These are phyloP conservation scores for Suillus tomentosus DNA, from an alignment of 768 basidiomycete species.

Conservation along the genomic window DNA sequence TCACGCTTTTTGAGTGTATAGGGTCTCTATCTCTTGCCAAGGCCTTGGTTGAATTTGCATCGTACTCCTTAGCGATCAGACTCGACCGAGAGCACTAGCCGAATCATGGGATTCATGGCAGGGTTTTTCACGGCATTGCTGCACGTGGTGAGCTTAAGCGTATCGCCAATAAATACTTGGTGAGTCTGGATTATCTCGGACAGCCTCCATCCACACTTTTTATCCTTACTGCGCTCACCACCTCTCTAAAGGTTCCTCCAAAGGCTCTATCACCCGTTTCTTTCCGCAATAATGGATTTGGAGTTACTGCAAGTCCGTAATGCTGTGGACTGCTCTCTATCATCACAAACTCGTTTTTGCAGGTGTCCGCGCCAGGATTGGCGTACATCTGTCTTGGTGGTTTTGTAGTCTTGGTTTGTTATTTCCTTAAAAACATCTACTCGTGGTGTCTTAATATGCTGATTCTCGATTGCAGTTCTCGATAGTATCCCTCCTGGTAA, in stretches of 20 bases:
- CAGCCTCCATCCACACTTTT: not conserved
- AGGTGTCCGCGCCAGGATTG: constrained; percentile 56
- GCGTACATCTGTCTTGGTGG: constrained; percentile 68
- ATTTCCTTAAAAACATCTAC: not conserved
- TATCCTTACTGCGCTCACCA: not conserved
- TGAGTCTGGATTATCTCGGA: not conserved
- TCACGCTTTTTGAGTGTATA: too few species aligned
- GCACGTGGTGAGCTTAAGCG: not conserved
- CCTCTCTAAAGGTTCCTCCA: not conserved
- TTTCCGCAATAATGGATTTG: constrained; percentile 18
- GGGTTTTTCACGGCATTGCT: not conserved
- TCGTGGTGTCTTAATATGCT: not conserved
- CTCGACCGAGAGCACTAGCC: too few species aligned
- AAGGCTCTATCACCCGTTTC: not conserved
- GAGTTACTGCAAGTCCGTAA: constrained; percentile 30
- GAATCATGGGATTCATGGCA: not conserved
- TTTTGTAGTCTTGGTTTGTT: constrained; percentile 48
- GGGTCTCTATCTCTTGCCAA: too few species aligned
- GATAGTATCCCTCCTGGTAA: constrained; percentile 78
- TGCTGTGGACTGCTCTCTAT: not conserved
- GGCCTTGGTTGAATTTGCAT: too few species aligned
- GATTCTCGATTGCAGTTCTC: constrained; percentile 59
- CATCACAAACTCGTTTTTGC: constrained; percentile 27
- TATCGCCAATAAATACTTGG: not conserved
- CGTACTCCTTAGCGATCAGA: too few species aligned